Conservation (phyloP, 2,329 filamentous ascomycete species). For the Xylariaceae sp. region DNA sequence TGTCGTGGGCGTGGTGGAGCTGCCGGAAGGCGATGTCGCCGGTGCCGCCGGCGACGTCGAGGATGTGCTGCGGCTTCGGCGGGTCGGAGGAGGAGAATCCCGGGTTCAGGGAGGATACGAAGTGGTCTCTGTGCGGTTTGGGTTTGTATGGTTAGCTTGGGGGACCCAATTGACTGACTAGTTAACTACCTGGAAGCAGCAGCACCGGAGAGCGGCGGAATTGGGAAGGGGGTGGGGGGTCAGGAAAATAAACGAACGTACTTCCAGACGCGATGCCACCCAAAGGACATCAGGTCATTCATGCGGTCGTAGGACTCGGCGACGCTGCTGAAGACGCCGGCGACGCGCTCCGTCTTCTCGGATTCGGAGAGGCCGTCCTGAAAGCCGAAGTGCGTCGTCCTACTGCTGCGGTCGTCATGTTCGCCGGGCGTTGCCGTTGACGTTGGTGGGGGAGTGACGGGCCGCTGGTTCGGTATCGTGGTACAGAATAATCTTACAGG, state of each 20-base stretch:
- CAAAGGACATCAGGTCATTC: slow-evolving; percentile 99
- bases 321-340: slow-evolving; percentile 91
- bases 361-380: slow-evolving; percentile 75
- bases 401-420: slow-evolving; percentile 41
- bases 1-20: slow-evolving; percentile 80
- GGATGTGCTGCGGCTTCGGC: slow-evolving; percentile 67
- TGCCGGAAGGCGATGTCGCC: slow-evolving; percentile 98
- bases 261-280: slow-evolving; percentile 96
- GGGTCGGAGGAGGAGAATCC: slow-evolving; percentile 58
- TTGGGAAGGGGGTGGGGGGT: slow-evolving; percentile 1
- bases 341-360: slow-evolving; percentile 73
- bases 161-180: no score
- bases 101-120: slow-evolving; percentile 88
- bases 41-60: slow-evolving; percentile 95
- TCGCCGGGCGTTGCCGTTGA: slow-evolving; percentile 21
- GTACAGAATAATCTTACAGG: slow-evolving; percentile 28
- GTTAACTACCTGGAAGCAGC: not conserved
- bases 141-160: slow-evolving; percentile 7
- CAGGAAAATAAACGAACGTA: slow-evolving; percentile 39
- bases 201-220: not conserved
- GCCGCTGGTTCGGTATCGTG: slow-evolving; percentile 22
- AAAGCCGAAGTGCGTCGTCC: slow-evolving; percentile 88
- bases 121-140: slow-evolving; percentile 73
- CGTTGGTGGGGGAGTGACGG: slow-evolving; percentile 21
- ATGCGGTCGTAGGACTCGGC: slow-evolving; percentile 94